Conservation (phyloP, 1,139 yeast species). For the Candida sp. region DNA sequence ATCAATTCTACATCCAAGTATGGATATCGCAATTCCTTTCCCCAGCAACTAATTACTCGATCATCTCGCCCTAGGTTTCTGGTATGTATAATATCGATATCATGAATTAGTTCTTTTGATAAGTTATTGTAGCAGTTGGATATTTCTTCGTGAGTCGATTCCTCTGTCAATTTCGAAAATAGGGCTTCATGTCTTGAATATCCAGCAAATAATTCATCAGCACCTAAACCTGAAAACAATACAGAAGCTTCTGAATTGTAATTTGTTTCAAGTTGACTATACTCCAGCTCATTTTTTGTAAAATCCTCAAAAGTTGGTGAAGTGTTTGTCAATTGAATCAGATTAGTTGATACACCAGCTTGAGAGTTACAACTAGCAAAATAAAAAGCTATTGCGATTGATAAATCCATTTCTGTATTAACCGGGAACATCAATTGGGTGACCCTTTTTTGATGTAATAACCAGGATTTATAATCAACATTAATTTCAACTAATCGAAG, state of each 20-base stretch:
- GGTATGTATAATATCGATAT: conserved; percentile 68
- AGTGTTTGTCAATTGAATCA: conserved; percentile 12
- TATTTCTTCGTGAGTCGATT: conserved; percentile 14
- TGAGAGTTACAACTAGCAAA: conserved; percentile 56
- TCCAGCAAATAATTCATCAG: conserved; percentile 94
- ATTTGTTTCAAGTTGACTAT: conserved; percentile 5
- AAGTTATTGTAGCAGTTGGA: conserved; percentile 19
- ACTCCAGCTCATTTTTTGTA: conserved; percentile 10
- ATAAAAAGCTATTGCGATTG: conserved; percentile 92
- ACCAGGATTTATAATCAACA: conserved; percentile 67
- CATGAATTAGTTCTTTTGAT: conserved; percentile 55
- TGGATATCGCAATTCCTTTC: conserved; percentile 89
- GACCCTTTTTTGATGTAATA: conserved; percentile 50
- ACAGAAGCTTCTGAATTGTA: conserved; percentile 62
- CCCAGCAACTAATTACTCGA: conserved; percentile 80
- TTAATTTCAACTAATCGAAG: conserved; percentile 65
- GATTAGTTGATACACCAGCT: conserved; percentile 22
- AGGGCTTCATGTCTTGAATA: conserved; percentile 72
- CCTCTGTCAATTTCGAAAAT: conserved; percentile 27
- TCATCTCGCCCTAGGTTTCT: conserved; percentile 92
- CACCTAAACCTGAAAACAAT: conserved; percentile 91
- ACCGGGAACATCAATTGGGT: conserved; percentile 73
- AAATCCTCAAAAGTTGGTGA: conserved; percentile 18
- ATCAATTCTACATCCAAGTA: conserved; percentile 69
- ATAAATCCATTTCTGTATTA: conserved; percentile 90